These are phyloP conservation scores for Neurospora sublineolata DNA, from an alignment of 495 filamentous ascomycete genomes.

Conservation along the genomic window DNA sequence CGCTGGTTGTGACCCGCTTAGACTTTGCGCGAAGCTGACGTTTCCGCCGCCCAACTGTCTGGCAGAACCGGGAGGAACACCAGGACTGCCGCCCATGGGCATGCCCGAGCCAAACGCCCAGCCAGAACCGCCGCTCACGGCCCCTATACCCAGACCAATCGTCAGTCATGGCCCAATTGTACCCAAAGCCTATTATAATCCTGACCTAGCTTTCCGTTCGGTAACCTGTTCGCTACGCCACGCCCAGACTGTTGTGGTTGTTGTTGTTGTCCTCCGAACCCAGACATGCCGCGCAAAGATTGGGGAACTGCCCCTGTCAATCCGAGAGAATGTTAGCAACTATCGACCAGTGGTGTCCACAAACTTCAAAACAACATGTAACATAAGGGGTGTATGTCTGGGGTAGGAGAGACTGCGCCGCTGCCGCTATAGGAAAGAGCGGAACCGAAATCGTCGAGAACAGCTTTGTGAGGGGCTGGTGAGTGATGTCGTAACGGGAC, in stretches of 20 bases:
- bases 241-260: conserved; percentile 51
- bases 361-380: background rate
- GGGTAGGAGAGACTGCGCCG: background rate
- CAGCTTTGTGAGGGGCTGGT: background rate
- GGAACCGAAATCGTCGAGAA: background rate
- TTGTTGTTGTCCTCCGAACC: conserved; percentile 53
- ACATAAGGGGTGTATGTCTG: background rate
- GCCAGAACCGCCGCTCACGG: conserved; percentile 53
- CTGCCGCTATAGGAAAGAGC: background rate
- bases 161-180: conserved; percentile 12
- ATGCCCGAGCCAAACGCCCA: conserved; percentile 61
- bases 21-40: conserved; percentile 72
- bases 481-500: background rate
- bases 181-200: background rate
- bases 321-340: conserved; percentile 10
- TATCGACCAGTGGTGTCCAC: background rate
- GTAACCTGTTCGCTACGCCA: conserved; percentile 57
- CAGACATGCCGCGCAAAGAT: conserved; percentile 56
- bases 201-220: conserved; percentile 67
- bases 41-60: conserved; percentile 50
- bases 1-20: conserved; percentile 63
- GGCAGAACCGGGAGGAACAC: conserved; percentile 32
- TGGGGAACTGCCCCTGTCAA: conserved; percentile 52
- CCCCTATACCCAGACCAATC: conserved; percentile 19
- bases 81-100: conserved; percentile 58